Evolutionary conservation across 208 protist species (phyloP).

Genomic region (Leishmania guyanensis): DNA sequence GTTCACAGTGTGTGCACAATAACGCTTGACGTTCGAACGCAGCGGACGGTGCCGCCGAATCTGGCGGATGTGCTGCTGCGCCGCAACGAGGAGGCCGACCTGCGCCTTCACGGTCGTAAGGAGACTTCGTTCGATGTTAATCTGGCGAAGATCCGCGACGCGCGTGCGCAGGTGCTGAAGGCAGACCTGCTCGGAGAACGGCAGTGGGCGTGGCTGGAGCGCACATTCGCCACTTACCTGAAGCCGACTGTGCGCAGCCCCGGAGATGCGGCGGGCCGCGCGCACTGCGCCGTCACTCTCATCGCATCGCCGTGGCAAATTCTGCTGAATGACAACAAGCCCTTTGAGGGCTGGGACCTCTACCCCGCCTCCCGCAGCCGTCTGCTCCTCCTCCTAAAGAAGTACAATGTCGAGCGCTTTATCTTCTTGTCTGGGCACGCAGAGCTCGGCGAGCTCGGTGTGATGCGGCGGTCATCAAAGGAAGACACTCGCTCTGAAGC

Average conservation of each 20-base stretch:
- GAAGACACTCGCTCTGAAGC: slow-evolving; percentile 17
- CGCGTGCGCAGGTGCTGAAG: slow-evolving; percentile 21
- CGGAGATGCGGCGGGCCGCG: slow-evolving; percentile 22
- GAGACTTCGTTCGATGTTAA: slow-evolving; percentile 1
- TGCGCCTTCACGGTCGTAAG: slow-evolving; percentile 9
- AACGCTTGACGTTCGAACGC: slow-evolving; percentile 43
- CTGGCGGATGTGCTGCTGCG: slow-evolving; percentile 27
- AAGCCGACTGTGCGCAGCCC: slow-evolving; percentile 14
- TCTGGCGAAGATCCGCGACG: slow-evolving; percentile 7
- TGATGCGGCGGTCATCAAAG: slow-evolving; percentile 25
- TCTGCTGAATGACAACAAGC: slow-evolving; percentile 76
- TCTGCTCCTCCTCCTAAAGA: slow-evolving; percentile 59
- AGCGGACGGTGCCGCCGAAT: slow-evolving; percentile 31
- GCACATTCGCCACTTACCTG: slow-evolving; percentile 34
- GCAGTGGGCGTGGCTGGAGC: slow-evolving; percentile 88
- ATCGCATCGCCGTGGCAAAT: slow-evolving; percentile 75
- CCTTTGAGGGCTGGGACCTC: slow-evolving; percentile 66
- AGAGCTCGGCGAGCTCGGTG: slow-evolving; percentile 66
- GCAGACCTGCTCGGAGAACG: slow-evolving; percentile 68
- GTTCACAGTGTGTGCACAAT: slow-evolving; percentile 49
- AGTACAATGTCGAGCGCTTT: slow-evolving; percentile 45
- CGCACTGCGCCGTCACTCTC: slow-evolving; percentile 62
- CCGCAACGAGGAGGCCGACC: slow-evolving; percentile 8
- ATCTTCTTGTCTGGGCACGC: slow-evolving; percentile 84
- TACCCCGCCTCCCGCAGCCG: slow-evolving; percentile 54